These are phyloP conservation scores for Lepidium aucheri DNA, from an alignment of 345 rosid species.

Conservation along the genomic window DNA sequence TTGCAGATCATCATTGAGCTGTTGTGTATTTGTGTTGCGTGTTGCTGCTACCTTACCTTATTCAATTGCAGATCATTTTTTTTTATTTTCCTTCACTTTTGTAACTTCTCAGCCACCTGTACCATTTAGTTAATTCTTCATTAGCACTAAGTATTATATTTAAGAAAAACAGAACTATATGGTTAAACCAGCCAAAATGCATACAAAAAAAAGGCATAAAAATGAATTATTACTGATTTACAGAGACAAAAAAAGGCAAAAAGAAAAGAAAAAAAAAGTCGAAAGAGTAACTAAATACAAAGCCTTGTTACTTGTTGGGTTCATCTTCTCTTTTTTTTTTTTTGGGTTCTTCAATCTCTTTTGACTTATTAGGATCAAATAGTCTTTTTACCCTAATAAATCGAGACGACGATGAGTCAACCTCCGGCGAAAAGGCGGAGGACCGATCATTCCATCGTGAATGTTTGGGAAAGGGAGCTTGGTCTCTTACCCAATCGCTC, in stretches of 20 bases:
- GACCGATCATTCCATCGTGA: conserved; percentile 35
- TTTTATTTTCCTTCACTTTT: neutral
- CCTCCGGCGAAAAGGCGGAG: conserved; percentile 11
- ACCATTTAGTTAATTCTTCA: neutral
- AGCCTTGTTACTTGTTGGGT: too few species aligned
- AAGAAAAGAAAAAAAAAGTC: too few species aligned
- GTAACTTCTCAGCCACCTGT: neutral
- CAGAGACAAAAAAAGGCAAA: too few species aligned
- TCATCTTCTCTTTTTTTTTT: too few species aligned
- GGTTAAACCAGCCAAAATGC: too few species aligned
- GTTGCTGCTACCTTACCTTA: neutral
- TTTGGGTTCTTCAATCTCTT: too few species aligned
- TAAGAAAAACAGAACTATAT: too few species aligned
- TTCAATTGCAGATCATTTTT: neutral
- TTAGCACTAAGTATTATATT: neutral
- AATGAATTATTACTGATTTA: too few species aligned
- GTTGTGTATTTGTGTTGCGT: neutral
- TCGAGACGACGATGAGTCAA: conserved; percentile 11
- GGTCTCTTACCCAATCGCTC: conserved; percentile 55
- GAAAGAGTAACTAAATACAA: too few species aligned
- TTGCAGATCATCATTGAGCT: neutral
- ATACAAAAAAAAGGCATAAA: too few species aligned
- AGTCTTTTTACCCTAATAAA: neutral
- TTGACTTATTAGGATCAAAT: neutral
- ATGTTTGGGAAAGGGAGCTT: conserved; percentile 60